Percentiles rank a stretch among this genome's conserved stretches.
Evolutionary conservation across 1,284 basidiomycete genomes (phyloP).

Genomic region (Naganishia albida): DNA sequence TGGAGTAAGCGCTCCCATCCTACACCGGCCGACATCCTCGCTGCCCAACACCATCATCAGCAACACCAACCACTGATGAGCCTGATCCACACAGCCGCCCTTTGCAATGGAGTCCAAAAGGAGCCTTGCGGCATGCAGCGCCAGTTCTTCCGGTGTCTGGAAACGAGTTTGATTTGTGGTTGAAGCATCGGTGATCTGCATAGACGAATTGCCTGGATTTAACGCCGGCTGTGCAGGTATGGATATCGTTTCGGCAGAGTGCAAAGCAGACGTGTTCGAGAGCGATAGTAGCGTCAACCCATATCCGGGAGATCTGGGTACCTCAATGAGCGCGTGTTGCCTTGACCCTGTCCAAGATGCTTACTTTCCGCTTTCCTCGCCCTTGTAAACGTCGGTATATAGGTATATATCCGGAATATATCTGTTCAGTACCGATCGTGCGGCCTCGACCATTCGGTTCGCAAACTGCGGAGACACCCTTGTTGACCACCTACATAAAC

Average conservation of each 20-base stretch:
- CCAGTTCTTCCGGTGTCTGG: slow-evolving; percentile 88
- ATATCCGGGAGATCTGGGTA: slow-evolving; percentile 85
- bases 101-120: slow-evolving; percentile 75
- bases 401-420: slow-evolving; percentile 98
- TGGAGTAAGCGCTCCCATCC: slow-evolving; percentile 76
- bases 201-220: slow-evolving; percentile 31
- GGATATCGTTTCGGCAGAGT: slow-evolving; percentile 82
- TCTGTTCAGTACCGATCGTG: slow-evolving; percentile 86
- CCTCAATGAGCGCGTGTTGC: slow-evolving; percentile 14
- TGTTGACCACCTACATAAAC: slow-evolving; percentile 73
- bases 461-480: slow-evolving; percentile 96
- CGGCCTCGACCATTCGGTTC: slow-evolving; percentile 93
- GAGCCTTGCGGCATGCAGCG: slow-evolving; percentile 71
- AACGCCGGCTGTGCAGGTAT: slow-evolving; percentile 55
- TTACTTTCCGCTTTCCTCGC: slow-evolving; percentile 92
- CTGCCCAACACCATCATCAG: slow-evolving; percentile 92
- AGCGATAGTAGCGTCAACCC: slow-evolving; percentile 87
- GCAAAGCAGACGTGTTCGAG: slow-evolving; percentile 85
- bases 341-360: slow-evolving; percentile 43
- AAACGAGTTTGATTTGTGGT: slow-evolving; percentile 14
- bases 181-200: slow-evolving; percentile 8
- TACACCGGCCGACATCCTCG: slow-evolving; percentile 89
- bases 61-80: slow-evolving; percentile 85
- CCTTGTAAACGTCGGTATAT: slow-evolving; percentile 97
- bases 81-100: slow-evolving; percentile 87